Base-by-base conservation (phyloP, 2,329 filamentous ascomycete species). In the Arthrobotrys megalospora region DNA sequence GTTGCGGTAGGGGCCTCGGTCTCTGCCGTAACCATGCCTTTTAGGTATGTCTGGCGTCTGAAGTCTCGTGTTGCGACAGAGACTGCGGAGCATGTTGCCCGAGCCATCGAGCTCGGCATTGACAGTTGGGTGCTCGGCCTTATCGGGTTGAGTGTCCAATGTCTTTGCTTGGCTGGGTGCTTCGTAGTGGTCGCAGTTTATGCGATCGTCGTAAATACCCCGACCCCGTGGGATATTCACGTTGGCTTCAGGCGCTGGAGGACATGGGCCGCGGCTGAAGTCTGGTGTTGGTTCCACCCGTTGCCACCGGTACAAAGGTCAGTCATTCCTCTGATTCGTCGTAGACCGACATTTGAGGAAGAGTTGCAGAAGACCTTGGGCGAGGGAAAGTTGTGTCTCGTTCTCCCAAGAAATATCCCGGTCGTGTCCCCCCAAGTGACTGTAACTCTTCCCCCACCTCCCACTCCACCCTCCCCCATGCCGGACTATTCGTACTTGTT, bases 241-340 rank as follows among this genome's bases (percentile, higher is more conserved):
- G 64, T 76, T 5, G 36, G 34, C 36, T 50, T 68, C 28, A 63
- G 72, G 28, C 62, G 62, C 55, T 69, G 53, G 72, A 58, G 65
- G 58, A 32, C 36, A 34, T 36, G 65, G 47, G 38, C 38, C 4
- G 64, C 65, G n/a, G 55, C 21, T 12, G 47, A 43, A 21, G 45
- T 58, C 21, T 34, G 64, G 65, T 69, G 45, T 21, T 36, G 43
- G 45, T 62, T 48, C 12, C 32, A 50, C 11, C 55, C 53, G 6
- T 41, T 36, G 41, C 72, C 47, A 12, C 52, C 62, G 14, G 63
- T 41, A 6, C 12, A 41, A 32, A 66, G 38, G 60, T 58, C 52
- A 62, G 19, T 60, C 38, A 60, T 76, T 76, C 72, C 60, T 65
- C 65, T 50, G 34, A 65, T 55, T 43, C 60, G 16, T 24, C 58